These are phyloP conservation scores for Diaporthe sp. DNA, from an alignment of 2,329 filamentous ascomycete species.

Conservation along the genomic window DNA sequence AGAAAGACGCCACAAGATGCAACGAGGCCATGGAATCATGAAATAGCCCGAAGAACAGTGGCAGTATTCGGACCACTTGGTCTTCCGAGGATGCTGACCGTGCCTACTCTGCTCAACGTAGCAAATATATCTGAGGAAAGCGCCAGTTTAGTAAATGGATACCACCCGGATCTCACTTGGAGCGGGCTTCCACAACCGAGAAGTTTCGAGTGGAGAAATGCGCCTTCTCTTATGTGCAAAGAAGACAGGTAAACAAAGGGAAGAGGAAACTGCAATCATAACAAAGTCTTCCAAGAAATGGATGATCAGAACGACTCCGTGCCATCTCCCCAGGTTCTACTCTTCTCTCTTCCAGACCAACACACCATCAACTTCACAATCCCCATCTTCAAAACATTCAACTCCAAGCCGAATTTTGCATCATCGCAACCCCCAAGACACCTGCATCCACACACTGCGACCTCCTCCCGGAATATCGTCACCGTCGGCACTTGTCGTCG, in stretches of 20 bases:
- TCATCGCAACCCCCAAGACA: constrained; percentile 8
- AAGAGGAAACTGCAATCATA: constrained; percentile 24
- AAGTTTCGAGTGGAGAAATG: neutral
- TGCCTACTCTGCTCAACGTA: neutral
- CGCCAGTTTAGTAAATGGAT: constrained; percentile 2
- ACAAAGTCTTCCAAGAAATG: constrained; percentile 18
- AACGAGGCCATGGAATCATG: neutral
- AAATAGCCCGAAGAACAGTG: constrained; percentile 2
- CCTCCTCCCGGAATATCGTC: constrained; percentile 3
- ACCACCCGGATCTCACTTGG: neutral
- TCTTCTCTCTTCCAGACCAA: constrained; percentile 21
- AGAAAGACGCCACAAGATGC: neutral
- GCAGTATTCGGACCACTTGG: constrained; percentile 2
- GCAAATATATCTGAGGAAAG: constrained; percentile 22
- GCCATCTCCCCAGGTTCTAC: constrained; percentile 5
- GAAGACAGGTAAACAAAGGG: constrained; percentile 2
- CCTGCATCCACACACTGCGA: neutral
- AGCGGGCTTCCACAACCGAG: constrained; percentile 20
- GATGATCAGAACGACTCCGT: constrained; percentile 1
- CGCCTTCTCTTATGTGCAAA: constrained; percentile 13
- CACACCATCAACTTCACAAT: constrained; percentile 4
- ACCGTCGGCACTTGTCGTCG: constrained; percentile 12
- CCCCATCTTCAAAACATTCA: constrained; percentile 21
- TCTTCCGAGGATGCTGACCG: constrained; percentile 3
- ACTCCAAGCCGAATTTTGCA: constrained; percentile 4